Evolutionary conservation across 2,329 filamentous ascomycete genomes (phyloP), one percentile per base, ranked within the genome.

Genomic region (Emydomyces testavorans): DNA sequence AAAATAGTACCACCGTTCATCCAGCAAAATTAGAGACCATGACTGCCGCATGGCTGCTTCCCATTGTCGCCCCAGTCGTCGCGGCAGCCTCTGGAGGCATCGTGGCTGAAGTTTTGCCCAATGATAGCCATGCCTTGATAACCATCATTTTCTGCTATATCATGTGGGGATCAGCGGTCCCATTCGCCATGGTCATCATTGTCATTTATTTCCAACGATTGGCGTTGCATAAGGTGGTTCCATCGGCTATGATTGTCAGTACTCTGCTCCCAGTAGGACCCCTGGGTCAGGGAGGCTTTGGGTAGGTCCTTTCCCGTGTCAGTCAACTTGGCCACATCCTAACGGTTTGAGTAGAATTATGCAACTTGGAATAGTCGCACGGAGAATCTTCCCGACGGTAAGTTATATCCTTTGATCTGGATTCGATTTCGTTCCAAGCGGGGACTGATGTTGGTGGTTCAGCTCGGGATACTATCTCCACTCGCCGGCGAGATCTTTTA

Each of bases 201-300:
- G 77, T 77, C 8, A 73, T 85, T 31, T 86, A 85, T 62, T 83
- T 83, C 58, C 77, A 82, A 50, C 78, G 82, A 8, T 69, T 86
- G 7, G 78, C 77, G 3, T 61, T 85, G 2, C 76, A 85, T 62
- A 78, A 79, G 32, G 70, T 85, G 11, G 81, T 81, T 0, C 75
- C 79, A 1, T 71, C 75, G 41, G 82, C 83, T 57, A 76, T 79
- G 48, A 79, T 85, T 36, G 79, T 84, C 7, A 81, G 76, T 1
- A 75, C 78, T 5, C 82, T 85, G 54, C 65, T 85, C 0, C 81
- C 82, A 0, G 68, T 85, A 0, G 80, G 82, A 0, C 80, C 81
- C 0, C 64, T 83, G 0, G 80, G 80, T 0, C 78, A 81, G 59
- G 80, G 79, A 15, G 79, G 77, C 1, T 83, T 77, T 53, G 74